Conservation (phyloP, 768 basidiomycete genomes). For the Termitomyces sp. region DNA sequence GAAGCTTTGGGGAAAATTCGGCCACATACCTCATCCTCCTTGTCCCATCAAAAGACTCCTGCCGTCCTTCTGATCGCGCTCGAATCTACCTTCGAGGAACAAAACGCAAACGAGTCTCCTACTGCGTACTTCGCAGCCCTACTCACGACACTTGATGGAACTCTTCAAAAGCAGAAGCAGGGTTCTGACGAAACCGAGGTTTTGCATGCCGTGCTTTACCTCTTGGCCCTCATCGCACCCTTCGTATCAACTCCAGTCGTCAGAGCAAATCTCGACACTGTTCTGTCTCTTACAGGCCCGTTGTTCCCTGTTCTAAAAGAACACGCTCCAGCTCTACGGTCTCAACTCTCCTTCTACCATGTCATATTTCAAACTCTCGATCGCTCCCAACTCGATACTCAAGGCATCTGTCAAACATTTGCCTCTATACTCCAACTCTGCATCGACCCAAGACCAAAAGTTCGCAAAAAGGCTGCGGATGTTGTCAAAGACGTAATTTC, state of each 20-base stretch:
- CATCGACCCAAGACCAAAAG: constrained; percentile 89
- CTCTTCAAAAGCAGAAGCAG: constrained; percentile 54
- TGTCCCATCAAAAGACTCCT: constrained; percentile 87
- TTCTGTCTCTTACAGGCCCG: constrained; percentile 72
- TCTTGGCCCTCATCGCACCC: constrained; percentile 72
- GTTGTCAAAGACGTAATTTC: constrained; percentile 73
- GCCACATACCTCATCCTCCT: constrained; percentile 72
- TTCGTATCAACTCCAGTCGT: constrained; percentile 80
- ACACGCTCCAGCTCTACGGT: constrained; percentile 79
- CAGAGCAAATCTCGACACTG: constrained; percentile 63
- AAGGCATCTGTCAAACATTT: constrained; percentile 74
- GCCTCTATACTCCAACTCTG: constrained; percentile 78
- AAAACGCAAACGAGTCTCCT: constrained; percentile 59
- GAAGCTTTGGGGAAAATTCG: constrained; percentile 77
- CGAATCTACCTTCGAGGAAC: constrained; percentile 74
- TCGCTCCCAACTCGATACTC: constrained; percentile 59
- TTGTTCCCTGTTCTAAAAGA: constrained; percentile 62
- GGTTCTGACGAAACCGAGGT: constrained; percentile 62
- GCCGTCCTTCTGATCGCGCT: constrained; percentile 81
- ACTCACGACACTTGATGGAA: constrained; percentile 77
- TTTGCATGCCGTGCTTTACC: constrained; percentile 80
- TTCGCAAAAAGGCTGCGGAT: constrained; percentile 87
- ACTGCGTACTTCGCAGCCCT: constrained; percentile 96
- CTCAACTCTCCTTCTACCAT: constrained; percentile 76
- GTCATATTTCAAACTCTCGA: constrained; percentile 67